Base-by-base conservation (phyloP, 2,329 filamentous ascomycete species). In the Xylaria sp. region DNA sequence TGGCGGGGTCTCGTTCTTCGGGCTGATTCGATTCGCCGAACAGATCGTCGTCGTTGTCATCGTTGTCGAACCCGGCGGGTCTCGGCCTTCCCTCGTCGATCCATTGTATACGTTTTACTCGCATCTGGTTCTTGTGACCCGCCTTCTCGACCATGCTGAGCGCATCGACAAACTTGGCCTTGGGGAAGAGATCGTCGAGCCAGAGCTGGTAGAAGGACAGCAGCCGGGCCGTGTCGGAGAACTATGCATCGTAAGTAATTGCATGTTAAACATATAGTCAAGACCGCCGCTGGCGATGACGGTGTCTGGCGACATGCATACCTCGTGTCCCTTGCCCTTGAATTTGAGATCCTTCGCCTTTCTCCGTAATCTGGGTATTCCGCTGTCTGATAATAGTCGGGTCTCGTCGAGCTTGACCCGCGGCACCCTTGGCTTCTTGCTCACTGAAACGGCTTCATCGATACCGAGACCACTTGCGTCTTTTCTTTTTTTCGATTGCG, bases 151-250 rank as follows among this genome's bases (percentile, higher is more conserved):
- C 93, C 84, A 98, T 97, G 48, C 86, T 83, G 7, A 98, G 84
- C 2, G 92, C 96, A 76, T 99, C 96, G 57, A 92, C 88, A 77
- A 99, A 99, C 77, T 94, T 95, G 5, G 95, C 96, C 77, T 97
- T 94, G 13, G 96, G 96, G 77, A 94, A 99, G 13, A 99, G 85
- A 77, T 98, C 94, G 80, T 99, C 95, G 1, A 99, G 91, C 96
- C 96, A 99, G 65, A 97, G 82, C 79, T 98, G 96, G 78, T 98
- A 99, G 78, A 97, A 93, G 28, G 92, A 93, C 57, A 99, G 86
- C 28, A 99, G 86, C 18, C 90, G 89, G 0, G 91, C 88, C 12
- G 94, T 89, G 78, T 99, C 96, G 20, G 92, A 91, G 80, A 96
- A 98, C 90, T 95, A 63, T 39, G 6, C 13, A 41, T 72, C 13